Evolutionary conservation across 164 flowering plant genomes (phyloP).

Genomic region (Berberis thunbergii): DNA sequence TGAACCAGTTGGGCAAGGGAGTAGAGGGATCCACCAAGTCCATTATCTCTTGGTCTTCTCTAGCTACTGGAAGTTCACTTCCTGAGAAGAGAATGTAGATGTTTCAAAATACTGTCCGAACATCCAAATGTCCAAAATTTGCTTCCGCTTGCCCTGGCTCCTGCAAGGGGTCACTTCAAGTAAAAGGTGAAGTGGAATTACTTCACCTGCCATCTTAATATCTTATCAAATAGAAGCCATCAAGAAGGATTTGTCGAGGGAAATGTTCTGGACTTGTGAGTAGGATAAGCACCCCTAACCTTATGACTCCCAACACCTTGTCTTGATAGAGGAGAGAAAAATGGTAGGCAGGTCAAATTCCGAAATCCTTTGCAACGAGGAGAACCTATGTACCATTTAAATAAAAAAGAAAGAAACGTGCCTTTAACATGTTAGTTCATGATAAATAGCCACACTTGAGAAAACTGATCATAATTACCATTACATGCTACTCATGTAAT

Average conservation of each 20-base stretch:
- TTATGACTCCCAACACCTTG: not conserved
- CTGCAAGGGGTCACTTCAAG: constrained; percentile 17
- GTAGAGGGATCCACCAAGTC: constrained; percentile 49
- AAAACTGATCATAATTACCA: not conserved
- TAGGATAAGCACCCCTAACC: not conserved
- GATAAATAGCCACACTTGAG: not conserved
- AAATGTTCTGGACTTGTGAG: not conserved
- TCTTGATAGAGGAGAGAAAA: constrained; percentile 6
- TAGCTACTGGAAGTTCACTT: constrained; percentile 47
- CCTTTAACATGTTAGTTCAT: not conserved
- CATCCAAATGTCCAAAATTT: constrained; percentile 60
- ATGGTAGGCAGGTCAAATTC: constrained; percentile 3
- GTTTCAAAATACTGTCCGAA: constrained; percentile 42
- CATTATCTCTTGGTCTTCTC: constrained; percentile 56
- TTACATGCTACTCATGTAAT: too few species aligned
- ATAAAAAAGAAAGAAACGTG: not conserved
- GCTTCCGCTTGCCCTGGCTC: constrained; percentile 68
- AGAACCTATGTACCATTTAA: not conserved
- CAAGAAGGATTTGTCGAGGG: constrained; percentile 22
- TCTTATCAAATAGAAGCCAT: constrained; percentile 51
- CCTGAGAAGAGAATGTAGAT: constrained; percentile 52
- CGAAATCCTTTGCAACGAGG: not conserved
- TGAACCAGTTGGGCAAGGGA: constrained; percentile 61
- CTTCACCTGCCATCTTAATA: constrained; percentile 49
- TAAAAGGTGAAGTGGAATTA: not conserved